Conservation (phyloP, 371 early-diverging fungal species). For the Catenaria anguillulae region DNA sequence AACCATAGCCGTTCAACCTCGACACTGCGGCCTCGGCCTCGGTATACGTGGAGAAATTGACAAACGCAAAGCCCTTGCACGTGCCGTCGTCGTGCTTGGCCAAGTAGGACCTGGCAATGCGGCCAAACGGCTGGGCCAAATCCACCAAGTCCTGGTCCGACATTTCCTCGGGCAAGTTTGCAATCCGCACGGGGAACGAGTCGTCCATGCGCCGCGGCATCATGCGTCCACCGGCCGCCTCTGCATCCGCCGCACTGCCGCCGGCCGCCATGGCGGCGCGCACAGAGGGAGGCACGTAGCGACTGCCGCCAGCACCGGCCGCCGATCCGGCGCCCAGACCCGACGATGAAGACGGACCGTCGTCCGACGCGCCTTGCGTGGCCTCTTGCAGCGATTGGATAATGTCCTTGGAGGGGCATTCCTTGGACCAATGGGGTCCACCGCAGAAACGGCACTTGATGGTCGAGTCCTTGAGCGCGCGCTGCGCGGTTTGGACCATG, state of each 20-base stretch:
- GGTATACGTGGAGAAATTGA: background rate
- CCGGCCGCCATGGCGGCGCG: background rate
- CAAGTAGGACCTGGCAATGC: background rate
- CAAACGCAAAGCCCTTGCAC: constrained; percentile 7
- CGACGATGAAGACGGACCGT: background rate
- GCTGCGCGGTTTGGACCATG: background rate
- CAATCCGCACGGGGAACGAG: background rate
- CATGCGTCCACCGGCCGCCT: background rate
- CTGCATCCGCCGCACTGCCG: background rate
- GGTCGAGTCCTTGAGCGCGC: background rate
- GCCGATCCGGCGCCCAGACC: background rate
- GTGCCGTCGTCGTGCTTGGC: constrained; percentile 6
- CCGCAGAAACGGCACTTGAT: constrained; percentile 3
- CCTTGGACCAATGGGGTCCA: constrained; percentile 3
- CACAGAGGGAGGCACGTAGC: background rate
- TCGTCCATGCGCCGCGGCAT: constrained; percentile 1
- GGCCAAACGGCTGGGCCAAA: background rate
- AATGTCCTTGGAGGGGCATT: constrained; percentile 7
- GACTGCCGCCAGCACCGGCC: background rate
- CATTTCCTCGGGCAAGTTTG: constrained; percentile 1
- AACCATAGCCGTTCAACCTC: constrained; percentile 3
- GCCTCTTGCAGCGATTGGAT: constrained; percentile 3
- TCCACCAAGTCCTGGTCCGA: background rate
- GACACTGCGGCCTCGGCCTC: background rate
- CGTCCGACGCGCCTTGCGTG: background rate